Base-by-base conservation (phyloP, 1,284 basidiomycete species). In the Boletus hoseneyae region DNA sequence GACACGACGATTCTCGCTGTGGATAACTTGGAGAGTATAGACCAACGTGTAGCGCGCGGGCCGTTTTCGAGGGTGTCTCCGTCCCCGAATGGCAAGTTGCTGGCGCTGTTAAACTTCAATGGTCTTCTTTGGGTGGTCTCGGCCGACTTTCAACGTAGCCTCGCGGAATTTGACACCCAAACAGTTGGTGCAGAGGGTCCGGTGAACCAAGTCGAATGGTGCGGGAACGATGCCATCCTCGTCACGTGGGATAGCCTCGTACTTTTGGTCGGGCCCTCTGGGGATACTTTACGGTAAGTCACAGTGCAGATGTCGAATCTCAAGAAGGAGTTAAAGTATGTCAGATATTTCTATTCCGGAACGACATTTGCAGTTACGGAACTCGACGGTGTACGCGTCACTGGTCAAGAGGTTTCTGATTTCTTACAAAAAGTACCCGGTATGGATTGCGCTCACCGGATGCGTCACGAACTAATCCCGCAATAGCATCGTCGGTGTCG, bases 181-280 rank as follows among this genome's bases (percentile, higher is more conserved):
- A 71, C 69, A 21, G 74, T 79, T 10, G 78, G 74, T 8, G 78
- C 74, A 0, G 75, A 80, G 16, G 85, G 82, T 3, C 64, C 73
- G 8, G 75, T 87, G 6, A 69, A 77, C 27, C 84, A 87, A 58
- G 84, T 95, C 0, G 88, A 90, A 62, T 99, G 97, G 97, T 98
- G 95, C 63, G 95, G 95, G 6, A 94, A 94, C 65, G 94, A 99
- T 68, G 93, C 93, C 0, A 88, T 99, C 23, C 78, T 93, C 3
- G 78, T 98, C 15, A 87, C 85, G 3, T 98, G 92, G 88, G 80
- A 82, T 34, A 75, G 80, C n/a, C 73, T 86, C 40, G 87, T 87
- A 0, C 72, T 95, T 13, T 77, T 99, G 42, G 88, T 97, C 9
- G 95, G 96, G 3, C 96, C 96, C 4, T 91, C 86, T 55, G 94